Base-by-base conservation (phyloP, 306 rosid species). In the Citrullus colocynthis region DNA sequence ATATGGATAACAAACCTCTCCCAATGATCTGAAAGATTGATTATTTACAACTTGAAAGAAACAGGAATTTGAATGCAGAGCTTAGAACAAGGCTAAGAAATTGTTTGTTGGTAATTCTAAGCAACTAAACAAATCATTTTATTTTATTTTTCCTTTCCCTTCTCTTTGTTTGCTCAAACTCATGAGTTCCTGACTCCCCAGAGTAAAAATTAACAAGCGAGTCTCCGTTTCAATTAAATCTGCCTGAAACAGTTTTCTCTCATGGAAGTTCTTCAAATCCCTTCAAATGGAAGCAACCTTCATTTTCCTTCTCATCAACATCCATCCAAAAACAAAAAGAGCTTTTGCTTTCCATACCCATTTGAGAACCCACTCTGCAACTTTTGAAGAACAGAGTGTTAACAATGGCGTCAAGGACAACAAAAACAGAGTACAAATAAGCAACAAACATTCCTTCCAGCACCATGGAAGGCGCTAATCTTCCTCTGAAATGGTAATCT, bases 381-480 rank as follows among this genome's bases (percentile, higher is more conserved):
- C 89, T 89, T 85, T 84, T 88, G 83, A 83, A 89, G 84, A 95
- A 90, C 87, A 84, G 82, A 85, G 80, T 84, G 83, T 81, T 89
- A 80, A 92, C 90, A 41, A 89, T 78, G 41, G 96, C 85, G 65
- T 95, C 98, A 76, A 95, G 91, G 45, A 89, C 88, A 17, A 90
- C 62, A 78, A 92, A 86, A 55, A 92, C 62, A 2, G 98, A 92
- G 84, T 95, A 92, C 83, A 95, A 78, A 70, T 92, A 89, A 51
- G 96, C 93, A 52, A 95, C 82, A 79, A 92, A 81, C 76, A 89
- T 59, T 6, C 96, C 92, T 81, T 95, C 98, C 37, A 88, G 62
- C 66, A 80, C 88, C 78, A 86, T 57, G 48, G 83, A 83, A 78
- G 82, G 74, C 17, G 82, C 81, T 4, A 82, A 66, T 72, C 79